Base-by-base conservation (phyloP, 306 rosid species). In the Acmispon strigosus region DNA sequence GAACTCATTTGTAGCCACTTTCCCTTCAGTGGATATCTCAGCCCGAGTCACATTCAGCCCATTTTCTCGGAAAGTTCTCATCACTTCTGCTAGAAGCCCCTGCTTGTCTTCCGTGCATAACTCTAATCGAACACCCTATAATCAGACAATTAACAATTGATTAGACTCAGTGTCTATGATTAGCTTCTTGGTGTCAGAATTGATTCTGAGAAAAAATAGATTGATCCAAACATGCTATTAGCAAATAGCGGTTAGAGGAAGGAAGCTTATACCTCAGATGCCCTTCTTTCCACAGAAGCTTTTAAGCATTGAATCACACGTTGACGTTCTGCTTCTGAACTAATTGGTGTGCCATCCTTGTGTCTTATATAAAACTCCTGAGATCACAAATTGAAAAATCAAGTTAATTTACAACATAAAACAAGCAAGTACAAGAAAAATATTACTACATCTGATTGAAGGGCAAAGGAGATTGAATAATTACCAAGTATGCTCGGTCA, bases 331-430 rank as follows among this genome's bases (percentile, higher is more conserved):
- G 99, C 82, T 66, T 90, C 99, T 42, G 99, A 94, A 75, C 96
- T 94, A 48, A 94, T 94, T n/a, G 96, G 99, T 3, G 95, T 89
- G 58, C 99, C 99, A 72, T 94, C 97, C 10, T 71, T 82, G 65
- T 94, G 99, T 56, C 89, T 86, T 24, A 94, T 89, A 72, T 89
- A 94, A 82, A 94, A 94, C 41, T 94, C 99, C 98, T 94, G 82
- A 36, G 32, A 66, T 53, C 43, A 47, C 24, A 14, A 20, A 68
- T 65, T 12, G 47, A 59, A 32, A 29, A 36, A 62, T 6, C 12
- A 49, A 8, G 27, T 41, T 72, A 72, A 49, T 71, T 70, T 19
- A 14, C 48, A 59, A 54, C 34, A 74, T 62, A 67, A 51, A 24
- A 6, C 15, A 65, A 58, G 48, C 49, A 32, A 66, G 2, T 15